Base-by-base conservation (phyloP, 2,329 filamentous ascomycete genomes). In the Fusarium globosum region DNA sequence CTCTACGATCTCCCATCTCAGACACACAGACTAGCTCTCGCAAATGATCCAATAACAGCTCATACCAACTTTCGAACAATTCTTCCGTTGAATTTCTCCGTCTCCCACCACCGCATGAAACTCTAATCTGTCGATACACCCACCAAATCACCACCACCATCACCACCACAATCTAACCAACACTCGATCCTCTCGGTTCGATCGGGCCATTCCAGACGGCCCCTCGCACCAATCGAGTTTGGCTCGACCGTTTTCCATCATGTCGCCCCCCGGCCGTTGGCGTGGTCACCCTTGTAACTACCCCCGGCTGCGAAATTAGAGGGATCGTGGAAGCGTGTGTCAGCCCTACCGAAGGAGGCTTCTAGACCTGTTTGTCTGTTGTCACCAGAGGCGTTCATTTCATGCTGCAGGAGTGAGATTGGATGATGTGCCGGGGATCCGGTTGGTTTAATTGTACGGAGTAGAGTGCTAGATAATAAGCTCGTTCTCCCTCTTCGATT, bases 331-430 rank as follows among this genome's bases (percentile, higher is more conserved):
- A 52, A 57, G 58, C 48, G 20, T 73, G 76, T 76, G 52, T 76
- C 76, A 77, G 76, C 76, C 76, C 74, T 78, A 77, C 69, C 48
- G 57, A 77, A 72, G 71, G 75, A 35, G 71, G 71, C 71, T 72
- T 78, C 69, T 75, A 74, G 64, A 18, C 42, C 60, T 45, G 26
- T 56, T 55, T 45, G 51, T 23, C 21, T 15, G 62, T 33, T 52
- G 55, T 28, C 26, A n/a, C 51, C 51, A 55, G 51, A 55, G 35
- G 51, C 35, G 35, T 42, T 41, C 63, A 53, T 51, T 48, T 42
- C 23, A n/a, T 36, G n/a, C 21, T 70, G 63, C 69, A 52, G 42
- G 63, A 62, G 38, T 58, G 66, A 74, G 41, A 77, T 73, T 77
- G 52, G 43, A 14, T 33, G 23, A 9, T 38, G 28, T 56, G 68